Conservation (phyloP, 2,329 filamentous ascomycete species). For the Zasmidium angulare region DNA sequence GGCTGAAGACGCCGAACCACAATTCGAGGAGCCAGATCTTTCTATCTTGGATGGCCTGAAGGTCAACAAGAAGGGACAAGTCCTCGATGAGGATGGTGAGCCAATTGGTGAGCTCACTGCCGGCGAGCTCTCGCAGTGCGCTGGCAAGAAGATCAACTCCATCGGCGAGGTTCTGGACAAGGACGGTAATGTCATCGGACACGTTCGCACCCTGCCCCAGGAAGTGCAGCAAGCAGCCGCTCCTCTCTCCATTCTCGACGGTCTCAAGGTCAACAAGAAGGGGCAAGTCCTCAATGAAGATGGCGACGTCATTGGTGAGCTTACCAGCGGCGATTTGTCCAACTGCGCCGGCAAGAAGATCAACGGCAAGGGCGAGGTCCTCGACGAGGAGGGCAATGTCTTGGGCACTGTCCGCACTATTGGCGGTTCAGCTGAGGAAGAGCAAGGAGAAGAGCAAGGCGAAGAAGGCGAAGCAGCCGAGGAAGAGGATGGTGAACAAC, state of each 20-base stretch:
- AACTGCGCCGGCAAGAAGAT: slow-evolving; percentile 65
- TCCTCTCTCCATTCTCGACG: slow-evolving; percentile 49
- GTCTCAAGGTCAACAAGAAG: slow-evolving; percentile 61
- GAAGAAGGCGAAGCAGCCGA: no score
- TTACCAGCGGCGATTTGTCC: slow-evolving; percentile 57
- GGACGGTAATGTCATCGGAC: slow-evolving; percentile 63
- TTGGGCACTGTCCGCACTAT: slow-evolving; percentile 58
- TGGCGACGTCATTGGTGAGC: slow-evolving; percentile 54
- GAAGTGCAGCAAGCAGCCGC: slow-evolving; percentile 36
- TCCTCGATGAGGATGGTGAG: slow-evolving; percentile 55
- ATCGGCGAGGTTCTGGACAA: slow-evolving; percentile 65
- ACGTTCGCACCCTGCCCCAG: slow-evolving; percentile 54
- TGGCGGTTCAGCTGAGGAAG: slow-evolving; percentile 38
- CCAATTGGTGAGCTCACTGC: slow-evolving; percentile 54
- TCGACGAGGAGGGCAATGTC: slow-evolving; percentile 61
- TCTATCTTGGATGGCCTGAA: slow-evolving; percentile 54
- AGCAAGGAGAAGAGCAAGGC: slow-evolving; percentile 32
- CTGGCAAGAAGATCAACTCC: slow-evolving; percentile 64
- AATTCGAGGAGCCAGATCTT: slow-evolving; percentile 38
- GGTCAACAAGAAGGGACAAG: slow-evolving; percentile 59
- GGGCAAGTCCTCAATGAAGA: slow-evolving; percentile 54
- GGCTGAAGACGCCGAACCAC: slow-evolving; percentile 27
- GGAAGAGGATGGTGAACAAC: slow-evolving; percentile 36
- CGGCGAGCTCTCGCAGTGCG: slow-evolving; percentile 62
- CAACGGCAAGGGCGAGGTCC: slow-evolving; percentile 62